A percentile compares a stretch with the other conserved stretches of the same genome.
Conservation (phyloP, 1,139 yeast genomes). For the Scheffersomyces lignicola region DNA sequence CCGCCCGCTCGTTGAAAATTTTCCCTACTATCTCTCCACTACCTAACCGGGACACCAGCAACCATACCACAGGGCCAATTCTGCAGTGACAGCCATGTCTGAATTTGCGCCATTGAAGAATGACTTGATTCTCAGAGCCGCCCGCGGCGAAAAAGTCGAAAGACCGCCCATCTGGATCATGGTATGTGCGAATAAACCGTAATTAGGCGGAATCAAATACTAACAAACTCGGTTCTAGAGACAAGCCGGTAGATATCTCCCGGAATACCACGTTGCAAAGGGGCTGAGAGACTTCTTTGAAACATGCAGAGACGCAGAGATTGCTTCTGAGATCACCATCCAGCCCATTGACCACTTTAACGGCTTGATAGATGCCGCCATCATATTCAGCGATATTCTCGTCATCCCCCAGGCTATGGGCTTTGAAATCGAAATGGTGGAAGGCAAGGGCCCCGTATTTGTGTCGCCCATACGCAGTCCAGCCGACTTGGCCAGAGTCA, state of each 20-base stretch:
- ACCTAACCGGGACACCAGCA: neutral
- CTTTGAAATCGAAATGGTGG: constrained; percentile 89
- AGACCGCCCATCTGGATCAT: constrained; percentile 98
- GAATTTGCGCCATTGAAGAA: constrained; percentile 74
- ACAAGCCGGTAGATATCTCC: constrained; percentile 86
- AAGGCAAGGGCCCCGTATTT: constrained; percentile 93
- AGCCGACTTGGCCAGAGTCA: constrained; percentile 60
- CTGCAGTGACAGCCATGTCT: constrained; percentile 23
- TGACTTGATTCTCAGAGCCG: constrained; percentile 89
- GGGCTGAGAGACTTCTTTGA: constrained; percentile 89
- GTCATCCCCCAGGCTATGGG: constrained; percentile 99
- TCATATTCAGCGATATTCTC: constrained; percentile 90
- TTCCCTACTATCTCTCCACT: neutral
- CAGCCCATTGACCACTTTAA: constrained; percentile 91
- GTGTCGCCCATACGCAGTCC: constrained; percentile 82
- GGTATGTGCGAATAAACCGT: constrained; percentile 46
- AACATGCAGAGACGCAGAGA: constrained; percentile 89
- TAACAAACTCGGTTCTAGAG: constrained; percentile 38
- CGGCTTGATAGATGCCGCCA: constrained; percentile 93
- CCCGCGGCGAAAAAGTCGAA: constrained; percentile 77
- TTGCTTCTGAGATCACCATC: constrained; percentile 90
- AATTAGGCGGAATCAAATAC: constrained; percentile 6
- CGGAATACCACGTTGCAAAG: constrained; percentile 90
- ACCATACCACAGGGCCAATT: neutral
- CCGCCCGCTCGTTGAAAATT: constrained; percentile 1